Base-by-base conservation (phyloP, 1,284 basidiomycete genomes). In the Vanrija sp. region DNA sequence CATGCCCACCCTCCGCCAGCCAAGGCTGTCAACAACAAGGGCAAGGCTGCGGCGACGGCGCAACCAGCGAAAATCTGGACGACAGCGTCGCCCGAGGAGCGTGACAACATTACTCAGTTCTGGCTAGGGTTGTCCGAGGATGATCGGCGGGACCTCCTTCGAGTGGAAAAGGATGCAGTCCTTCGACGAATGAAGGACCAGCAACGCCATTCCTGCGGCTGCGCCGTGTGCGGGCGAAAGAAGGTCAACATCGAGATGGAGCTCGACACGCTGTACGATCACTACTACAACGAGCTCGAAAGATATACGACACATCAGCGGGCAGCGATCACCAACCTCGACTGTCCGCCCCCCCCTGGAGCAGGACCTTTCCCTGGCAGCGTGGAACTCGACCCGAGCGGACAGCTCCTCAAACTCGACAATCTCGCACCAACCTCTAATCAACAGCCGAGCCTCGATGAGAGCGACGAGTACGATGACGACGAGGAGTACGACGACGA, bases 261-360 rank as follows among this genome's bases (percentile, higher is more conserved):
- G 82, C 86, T 98, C 77, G 91, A 97, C 82, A 90, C 93, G 81
- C 86, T 98, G 79, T 98, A 98, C 83, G 92, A 96, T 83, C 91
- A 92, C 80, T 98, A 98, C 84, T 98, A 98, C 84, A 91, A 96
- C 78, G 94, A 98, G 83, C 87, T 98, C 80, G 91, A 97, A 83
- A 87, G 89, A 81, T 98, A 98, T 83, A 94, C 93, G 77, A 88
- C 91, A 78, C 90, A 94, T 80, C 91, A 97, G 83, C 89, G 87
- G 77, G 92, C 91, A 78, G 87, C 88, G 68, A 86, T 85, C 65
- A 88, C 87, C 67, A 88, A 87, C 71, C 88, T 89, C 61, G 87
- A 86, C 49, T 83, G 91, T 66, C 85, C 91, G 63, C 91, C 92
- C 48, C 94, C 94, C 25, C 89, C 87, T 44, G 95, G 95, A 19